A percentile compares a stretch with the other conserved stretches of the same genome.
phyloP scores from a whole-genome alignment of 352 stramenopile species.

The Pythium graminicola region DNA sequence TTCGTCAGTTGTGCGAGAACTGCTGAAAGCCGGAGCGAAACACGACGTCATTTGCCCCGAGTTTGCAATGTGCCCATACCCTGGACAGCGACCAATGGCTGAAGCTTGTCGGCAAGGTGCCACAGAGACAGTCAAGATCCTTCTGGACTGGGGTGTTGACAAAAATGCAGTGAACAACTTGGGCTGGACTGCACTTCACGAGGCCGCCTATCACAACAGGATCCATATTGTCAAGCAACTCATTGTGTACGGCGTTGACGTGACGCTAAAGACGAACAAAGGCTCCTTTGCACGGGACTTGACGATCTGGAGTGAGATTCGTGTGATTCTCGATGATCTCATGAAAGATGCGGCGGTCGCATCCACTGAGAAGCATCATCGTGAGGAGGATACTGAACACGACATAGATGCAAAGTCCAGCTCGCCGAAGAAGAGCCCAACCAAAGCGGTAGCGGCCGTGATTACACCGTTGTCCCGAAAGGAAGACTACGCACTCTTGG shows the following conservation, averaged over 20 bases:
- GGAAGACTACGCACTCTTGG: conserved; percentile 73
- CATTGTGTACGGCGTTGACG: conserved; percentile 69
- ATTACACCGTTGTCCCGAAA: conserved; percentile 47
- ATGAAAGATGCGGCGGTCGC: conserved; percentile 28
- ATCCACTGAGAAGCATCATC: conserved; percentile 27
- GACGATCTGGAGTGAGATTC: conserved; percentile 75
- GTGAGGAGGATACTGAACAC: background rate
- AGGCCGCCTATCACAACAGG: conserved; percentile 75
- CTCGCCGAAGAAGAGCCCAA: conserved; percentile 28
- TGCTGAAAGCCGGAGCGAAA: conserved; percentile 60
- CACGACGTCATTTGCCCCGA: conserved; percentile 64
- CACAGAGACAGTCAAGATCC: conserved; percentile 49
- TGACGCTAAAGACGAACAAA: conserved; percentile 56
- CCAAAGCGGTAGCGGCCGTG: conserved; percentile 20
- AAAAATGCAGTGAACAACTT: conserved; percentile 71
- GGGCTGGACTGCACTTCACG: conserved; percentile 74
- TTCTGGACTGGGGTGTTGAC: conserved; percentile 74
- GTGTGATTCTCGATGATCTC: conserved; percentile 67
- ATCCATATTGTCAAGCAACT: conserved; percentile 65
- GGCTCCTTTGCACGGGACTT: conserved; percentile 64
- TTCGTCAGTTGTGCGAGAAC: conserved; percentile 43
- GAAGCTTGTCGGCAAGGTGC: conserved; percentile 69
- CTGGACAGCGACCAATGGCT: conserved; percentile 53
- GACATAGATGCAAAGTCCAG: conserved; percentile 6
- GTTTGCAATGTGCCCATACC: conserved; percentile 72